Base-by-base conservation (phyloP, 129 eudicot genomes). In the carrot (Daucus carota) region DNA sequence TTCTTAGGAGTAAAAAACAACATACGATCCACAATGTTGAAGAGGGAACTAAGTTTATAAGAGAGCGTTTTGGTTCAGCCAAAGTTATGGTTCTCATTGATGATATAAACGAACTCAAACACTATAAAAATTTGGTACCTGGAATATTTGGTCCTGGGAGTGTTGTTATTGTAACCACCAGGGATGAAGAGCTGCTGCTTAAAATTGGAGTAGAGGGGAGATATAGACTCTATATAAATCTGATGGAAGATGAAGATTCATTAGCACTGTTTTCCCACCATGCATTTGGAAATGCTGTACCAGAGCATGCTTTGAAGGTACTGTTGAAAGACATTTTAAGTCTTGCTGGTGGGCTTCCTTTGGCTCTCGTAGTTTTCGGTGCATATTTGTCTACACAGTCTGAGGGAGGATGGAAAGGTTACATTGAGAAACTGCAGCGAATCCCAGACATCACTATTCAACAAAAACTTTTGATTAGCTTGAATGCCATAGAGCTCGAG, bases 351-450 rank as follows among this genome's bases (percentile, higher is more conserved):
- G 83, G 78, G 18, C 78, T 80, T 73, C 83, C 83, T 0, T 80
- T 80, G 18, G 79, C 83, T 67, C 83, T 80, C 41, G 33, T 67
- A 41, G 83, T 75, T 2, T 75, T 80, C 59, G 80, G 83, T 28
- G 75, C 76, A 2, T 32, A 46, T 12, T 46, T 46, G 54, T 8
- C 2, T 47, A 78, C 74, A 22, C 20, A 40, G 29, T n/a, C 36
- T 73, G 20, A 24, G 36, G 42, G 2, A 26, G 75, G 44, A 46
- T 80, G 84, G 81, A 34, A 18, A 68, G 20, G 3, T 36, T 36
- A 36, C 10, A 48, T 34, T 57, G 45, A 43, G 38, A 40, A 47
- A 42, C 62, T 44, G 2, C 1, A 42, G 65, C 17, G 40, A 36
- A 36, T 36, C 40, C 40, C 40, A 5, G 40, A 36, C 40, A 36